Conservation (phyloP, 768 basidiomycete genomes). For the Nidularia pulvinata region DNA sequence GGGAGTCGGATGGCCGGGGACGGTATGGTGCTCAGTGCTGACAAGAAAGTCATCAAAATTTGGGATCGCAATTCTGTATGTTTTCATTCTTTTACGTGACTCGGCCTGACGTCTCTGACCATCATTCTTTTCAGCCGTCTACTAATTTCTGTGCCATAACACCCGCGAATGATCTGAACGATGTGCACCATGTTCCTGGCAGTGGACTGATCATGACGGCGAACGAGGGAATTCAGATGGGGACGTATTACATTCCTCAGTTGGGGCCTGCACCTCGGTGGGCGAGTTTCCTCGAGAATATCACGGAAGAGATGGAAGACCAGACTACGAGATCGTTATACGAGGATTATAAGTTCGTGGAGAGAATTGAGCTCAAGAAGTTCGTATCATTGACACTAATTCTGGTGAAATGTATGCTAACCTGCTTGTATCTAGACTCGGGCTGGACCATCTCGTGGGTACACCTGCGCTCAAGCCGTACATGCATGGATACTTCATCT, state of each 20-base stretch:
- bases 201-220: constrained; percentile 91
- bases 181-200: constrained; percentile 86
- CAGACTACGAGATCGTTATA: constrained; percentile 78
- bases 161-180: constrained; percentile 86
- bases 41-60: constrained; percentile 96
- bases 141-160: constrained; percentile 93
- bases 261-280: constrained; percentile 96
- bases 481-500: constrained; percentile 99
- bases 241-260: constrained; percentile 92
- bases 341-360: constrained; percentile 98
- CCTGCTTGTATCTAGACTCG: constrained; percentile 53
- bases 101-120: constrained; percentile 1
- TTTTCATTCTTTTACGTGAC: constrained; percentile 5
- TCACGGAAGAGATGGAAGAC: constrained; percentile 98
- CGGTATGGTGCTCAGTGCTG: constrained; percentile 88
- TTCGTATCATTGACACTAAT: constrained; percentile 20
- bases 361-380: constrained; percentile 83
- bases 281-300: constrained; percentile 97
- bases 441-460: constrained; percentile 94
- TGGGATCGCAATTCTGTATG: constrained; percentile 89
- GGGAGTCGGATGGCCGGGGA: constrained; percentile 84
- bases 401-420: constrained; percentile 1
- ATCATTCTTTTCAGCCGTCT: constrained; percentile 51
- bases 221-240: constrained; percentile 97
- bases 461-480: constrained; percentile 97